Evolutionary conservation across 345 rosid genomes (phyloP).

Genomic region (Populus alba): DNA sequence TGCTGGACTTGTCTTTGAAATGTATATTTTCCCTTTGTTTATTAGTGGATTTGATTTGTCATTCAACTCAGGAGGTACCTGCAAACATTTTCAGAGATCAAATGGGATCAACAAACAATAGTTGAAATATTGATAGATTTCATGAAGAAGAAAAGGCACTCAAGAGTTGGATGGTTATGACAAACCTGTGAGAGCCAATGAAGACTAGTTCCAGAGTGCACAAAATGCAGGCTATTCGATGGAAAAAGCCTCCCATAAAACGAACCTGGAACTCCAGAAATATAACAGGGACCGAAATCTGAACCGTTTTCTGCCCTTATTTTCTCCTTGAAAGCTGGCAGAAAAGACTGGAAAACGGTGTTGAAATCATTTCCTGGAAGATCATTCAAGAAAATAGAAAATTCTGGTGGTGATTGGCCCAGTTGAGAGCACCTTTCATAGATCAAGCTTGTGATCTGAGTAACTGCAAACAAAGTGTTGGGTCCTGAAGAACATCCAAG

Average conservation of each 20-base stretch:
- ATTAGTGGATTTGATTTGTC: slow-evolving; percentile 14
- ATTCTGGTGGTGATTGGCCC: slow-evolving; percentile 24
- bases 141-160: neutral
- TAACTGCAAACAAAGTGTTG: slow-evolving; percentile 24
- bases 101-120: neutral
- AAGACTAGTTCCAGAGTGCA: slow-evolving; percentile 42
- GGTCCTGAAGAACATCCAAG: slow-evolving; percentile 52
- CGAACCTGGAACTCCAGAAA: slow-evolving; percentile 45
- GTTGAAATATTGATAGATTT: neutral
- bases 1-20: slow-evolving; percentile 40
- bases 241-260: slow-evolving; percentile 49
- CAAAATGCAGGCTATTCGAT: slow-evolving; percentile 32
- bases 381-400: slow-evolving; percentile 37
- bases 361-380: slow-evolving; percentile 47
- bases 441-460: slow-evolving; percentile 22
- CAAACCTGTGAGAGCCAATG: slow-evolving; percentile 57
- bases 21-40: slow-evolving; percentile 42
- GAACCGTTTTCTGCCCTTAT: slow-evolving; percentile 31
- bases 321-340: slow-evolving; percentile 30
- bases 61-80: slow-evolving; percentile 42
- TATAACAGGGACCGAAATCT: slow-evolving; percentile 27
- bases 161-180: neutral
- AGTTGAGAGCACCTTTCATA: slow-evolving; percentile 10
- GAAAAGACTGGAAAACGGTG: slow-evolving; percentile 31
- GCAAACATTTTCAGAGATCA: neutral